These are phyloP conservation scores for Mariannaea elegans DNA, from an alignment of 2,329 filamentous ascomycete genomes.

Conservation along the genomic window DNA sequence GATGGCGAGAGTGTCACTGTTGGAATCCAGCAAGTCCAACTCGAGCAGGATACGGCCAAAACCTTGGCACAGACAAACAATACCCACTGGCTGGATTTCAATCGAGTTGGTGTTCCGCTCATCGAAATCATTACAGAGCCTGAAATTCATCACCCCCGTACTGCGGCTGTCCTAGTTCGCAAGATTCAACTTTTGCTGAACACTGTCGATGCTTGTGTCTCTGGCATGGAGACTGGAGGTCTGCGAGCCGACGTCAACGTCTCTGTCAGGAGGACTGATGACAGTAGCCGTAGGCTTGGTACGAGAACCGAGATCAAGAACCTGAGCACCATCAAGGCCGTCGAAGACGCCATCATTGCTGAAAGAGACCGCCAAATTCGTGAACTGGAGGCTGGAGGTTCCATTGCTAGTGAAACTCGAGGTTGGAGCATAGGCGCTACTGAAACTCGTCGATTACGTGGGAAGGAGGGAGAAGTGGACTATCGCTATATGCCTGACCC, in stretches of 20 bases:
- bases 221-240: constrained; percentile 93
- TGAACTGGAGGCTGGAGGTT: constrained; percentile 78
- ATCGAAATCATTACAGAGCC: constrained; percentile 96
- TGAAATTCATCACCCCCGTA: constrained; percentile 85
- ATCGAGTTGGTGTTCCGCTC: constrained; percentile 88
- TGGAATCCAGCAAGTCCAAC: constrained; percentile 91
- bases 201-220: constrained; percentile 84
- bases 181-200: constrained; percentile 86
- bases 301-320: constrained; percentile 98
- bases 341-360: constrained; percentile 92
- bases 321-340: constrained; percentile 89
- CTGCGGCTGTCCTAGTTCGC: constrained; percentile 86
- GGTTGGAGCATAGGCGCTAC: constrained; percentile 90
- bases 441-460: constrained; percentile 82
- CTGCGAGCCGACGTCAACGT: constrained; percentile 95
- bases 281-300: constrained; percentile 64
- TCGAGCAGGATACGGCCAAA: constrained; percentile 98
- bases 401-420: constrained; percentile 84
- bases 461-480: constrained; percentile 96
- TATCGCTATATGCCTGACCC: constrained; percentile 99
- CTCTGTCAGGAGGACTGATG: constrained; percentile 74
- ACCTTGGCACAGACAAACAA: constrained; percentile 80
- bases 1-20: constrained; percentile 77
- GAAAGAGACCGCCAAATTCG: constrained; percentile 89
- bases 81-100: constrained; percentile 87